phyloP scores from a whole-genome alignment of 345 rosid genomes.

The Syzygium aromaticum region DNA sequence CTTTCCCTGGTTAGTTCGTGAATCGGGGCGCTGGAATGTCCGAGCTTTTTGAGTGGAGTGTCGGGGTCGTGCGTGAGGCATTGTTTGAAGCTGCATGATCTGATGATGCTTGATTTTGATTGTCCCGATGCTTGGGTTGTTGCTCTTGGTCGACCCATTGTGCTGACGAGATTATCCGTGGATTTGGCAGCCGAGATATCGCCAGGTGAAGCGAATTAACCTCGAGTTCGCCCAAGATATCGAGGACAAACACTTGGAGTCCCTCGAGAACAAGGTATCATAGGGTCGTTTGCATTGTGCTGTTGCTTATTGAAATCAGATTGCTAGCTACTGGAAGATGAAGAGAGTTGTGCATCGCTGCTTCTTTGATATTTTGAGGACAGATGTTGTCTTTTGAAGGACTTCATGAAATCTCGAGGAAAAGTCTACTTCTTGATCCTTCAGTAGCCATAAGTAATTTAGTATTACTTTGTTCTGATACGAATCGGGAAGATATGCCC shows the following conservation, averaged over 20 bases:
- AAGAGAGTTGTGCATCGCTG: background rate
- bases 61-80: background rate
- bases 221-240: conserved; percentile 85
- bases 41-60: background rate
- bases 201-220: conserved; percentile 51
- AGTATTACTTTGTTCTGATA: background rate
- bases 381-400: background rate
- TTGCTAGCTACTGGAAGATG: background rate
- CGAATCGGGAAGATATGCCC: background rate
- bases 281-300: background rate
- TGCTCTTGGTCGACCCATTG: background rate
- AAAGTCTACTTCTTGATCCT: background rate
- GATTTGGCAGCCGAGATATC: conserved; percentile 54
- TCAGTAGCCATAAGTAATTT: background rate
- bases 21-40: background rate
- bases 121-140: background rate
- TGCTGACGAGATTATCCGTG: background rate
- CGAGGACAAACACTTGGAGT: conserved; percentile 62
- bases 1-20: conserved; percentile 50
- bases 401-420: background rate
- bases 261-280: conserved; percentile 41
- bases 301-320: background rate
- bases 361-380: background rate
- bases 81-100: too few species aligned
- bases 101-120: background rate